Evolutionary conservation across 2,329 filamentous ascomycete species (phyloP).

Genomic region (Tolypocladium nubicola): DNA sequence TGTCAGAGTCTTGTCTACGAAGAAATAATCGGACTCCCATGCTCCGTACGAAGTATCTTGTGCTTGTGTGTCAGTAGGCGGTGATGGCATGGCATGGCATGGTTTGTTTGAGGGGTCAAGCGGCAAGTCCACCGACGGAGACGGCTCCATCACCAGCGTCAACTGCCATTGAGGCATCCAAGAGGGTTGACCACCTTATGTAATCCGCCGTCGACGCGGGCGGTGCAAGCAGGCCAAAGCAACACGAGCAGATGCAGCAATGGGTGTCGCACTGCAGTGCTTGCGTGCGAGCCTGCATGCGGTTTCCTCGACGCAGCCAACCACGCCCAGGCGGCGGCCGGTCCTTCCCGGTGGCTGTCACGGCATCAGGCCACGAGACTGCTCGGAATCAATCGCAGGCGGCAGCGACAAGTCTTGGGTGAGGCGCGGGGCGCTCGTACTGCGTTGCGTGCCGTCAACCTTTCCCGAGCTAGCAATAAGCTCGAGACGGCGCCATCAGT

Average conservation of each 20-base stretch:
- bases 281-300: neutral
- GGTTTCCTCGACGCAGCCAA: neutral
- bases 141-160: neutral
- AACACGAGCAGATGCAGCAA: neutral
- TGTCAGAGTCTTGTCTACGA: neutral
- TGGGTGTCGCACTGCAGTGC: neutral
- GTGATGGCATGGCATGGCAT: neutral
- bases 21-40: no score
- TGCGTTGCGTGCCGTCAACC: no score
- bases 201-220: neutral
- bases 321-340: neutral
- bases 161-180: neutral
- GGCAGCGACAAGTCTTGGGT: neutral
- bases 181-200: neutral
- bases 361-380: neutral
- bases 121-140: neutral
- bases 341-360: neutral
- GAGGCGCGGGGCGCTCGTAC: no score
- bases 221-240: neutral
- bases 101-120: neutral
- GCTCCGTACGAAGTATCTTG: neutral
- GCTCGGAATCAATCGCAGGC: neutral
- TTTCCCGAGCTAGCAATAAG: neutral
- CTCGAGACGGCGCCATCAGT: neutral
- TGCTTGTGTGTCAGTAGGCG: no score